phyloP scores from a whole-genome alignment of 208 protist genomes.

The Trypanosoma melophagium region DNA sequence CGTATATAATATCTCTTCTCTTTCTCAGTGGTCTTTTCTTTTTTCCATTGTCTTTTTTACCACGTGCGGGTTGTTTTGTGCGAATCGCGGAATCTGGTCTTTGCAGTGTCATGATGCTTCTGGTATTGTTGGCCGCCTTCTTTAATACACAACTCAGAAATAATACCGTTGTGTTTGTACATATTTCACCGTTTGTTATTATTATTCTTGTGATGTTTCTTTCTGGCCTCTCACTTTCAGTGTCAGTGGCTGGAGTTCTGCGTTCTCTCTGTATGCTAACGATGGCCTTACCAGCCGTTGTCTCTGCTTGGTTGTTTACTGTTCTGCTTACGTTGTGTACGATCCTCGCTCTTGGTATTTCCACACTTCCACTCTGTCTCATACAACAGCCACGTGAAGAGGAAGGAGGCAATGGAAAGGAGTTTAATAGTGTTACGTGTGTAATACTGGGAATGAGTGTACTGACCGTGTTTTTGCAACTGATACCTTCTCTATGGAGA shows the following conservation, averaged over 20 bases:
- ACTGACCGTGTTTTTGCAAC: neutral
- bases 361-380: neutral
- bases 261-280: neutral
- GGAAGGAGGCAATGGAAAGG: neutral
- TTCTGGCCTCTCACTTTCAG: neutral
- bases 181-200: neutral
- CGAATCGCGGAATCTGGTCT: constrained; percentile 13
- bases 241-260: constrained; percentile 1
- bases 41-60: constrained; percentile 13
- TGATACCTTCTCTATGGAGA: neutral
- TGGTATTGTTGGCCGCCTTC: no score
- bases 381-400: neutral
- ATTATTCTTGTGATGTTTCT: no score
- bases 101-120: no score
- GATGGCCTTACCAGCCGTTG: neutral
- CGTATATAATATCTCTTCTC: neutral
- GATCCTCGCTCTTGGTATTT: neutral
- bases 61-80: constrained; percentile 6
- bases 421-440: constrained; percentile 7
- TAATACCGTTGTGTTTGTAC: neutral
- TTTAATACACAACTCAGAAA: no score
- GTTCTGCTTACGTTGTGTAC: neutral
- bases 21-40: neutral
- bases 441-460: neutral
- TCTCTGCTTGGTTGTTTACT: neutral